Base-by-base conservation (phyloP, 1,139 yeast genomes). In the Taphrina confusa region DNA sequence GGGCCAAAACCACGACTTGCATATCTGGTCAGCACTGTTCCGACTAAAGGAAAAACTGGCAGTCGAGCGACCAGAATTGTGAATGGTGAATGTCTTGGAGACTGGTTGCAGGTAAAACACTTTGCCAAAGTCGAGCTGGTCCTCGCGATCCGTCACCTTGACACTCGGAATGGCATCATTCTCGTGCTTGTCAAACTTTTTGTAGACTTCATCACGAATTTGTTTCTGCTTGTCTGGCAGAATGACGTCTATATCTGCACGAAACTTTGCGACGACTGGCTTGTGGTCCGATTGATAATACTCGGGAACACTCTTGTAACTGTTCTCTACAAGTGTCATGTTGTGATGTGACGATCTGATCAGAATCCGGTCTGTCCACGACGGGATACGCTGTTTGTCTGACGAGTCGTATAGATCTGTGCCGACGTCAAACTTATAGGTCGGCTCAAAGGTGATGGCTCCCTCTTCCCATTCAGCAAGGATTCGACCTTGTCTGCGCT, bases 321-420 rank as follows among this genome's bases (percentile, higher is more conserved):
- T 61, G 28, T 27, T 20, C 42, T 51, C 36, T 40, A 27, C 37
- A 8, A 30, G 18, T 4, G 14, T n/a, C 51, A 30, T 33, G 18
- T n/a, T 25, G 28, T 25, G 23, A 22, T 30, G 44, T 9, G 9
- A 30, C 4, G 57, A 49, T 8, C 50, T 18, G n/a, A 40, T 50
- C 34, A 64, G 45, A 22, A 85, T 79, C 54, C 94, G 75, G 68
- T 88, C 96, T 0, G 95, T 87, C 79, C 89, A 88, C 0, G 92
- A 85, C 0, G 95, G 95, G 2, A 80, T 75, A 63, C 95, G 75
- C 60, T 78, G 80, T 49, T 76, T 74, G 65, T 83, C 88, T 62
- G 81, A 50, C n/a, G 65, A 49, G 14, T 68, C 66, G 23, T 66
- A 65, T 36, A 62, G 66, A 37, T 57, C 64, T 8, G 62, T 64